Percentiles rank a stretch among this genome's conserved stretches.
Conservation (phyloP, 176 grass and related monocot species). For the Rhynchospora breviuscula region DNA sequence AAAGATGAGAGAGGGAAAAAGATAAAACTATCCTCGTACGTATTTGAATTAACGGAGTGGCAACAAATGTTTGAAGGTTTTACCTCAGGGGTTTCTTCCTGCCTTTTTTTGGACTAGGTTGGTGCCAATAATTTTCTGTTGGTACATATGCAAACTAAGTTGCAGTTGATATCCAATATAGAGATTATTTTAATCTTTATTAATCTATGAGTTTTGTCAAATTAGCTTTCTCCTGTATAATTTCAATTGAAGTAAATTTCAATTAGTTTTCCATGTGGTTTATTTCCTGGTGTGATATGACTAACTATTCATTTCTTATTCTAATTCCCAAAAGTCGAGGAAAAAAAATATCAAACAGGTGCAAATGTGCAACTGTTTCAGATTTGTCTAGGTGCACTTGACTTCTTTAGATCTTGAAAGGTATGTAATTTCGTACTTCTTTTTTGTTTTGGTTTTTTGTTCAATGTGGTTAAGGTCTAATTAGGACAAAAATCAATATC, state of each 20-base stretch:
- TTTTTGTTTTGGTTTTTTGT: not conserved
- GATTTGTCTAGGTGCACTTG: not conserved
- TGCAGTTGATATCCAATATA: not conserved
- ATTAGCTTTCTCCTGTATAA: not conserved
- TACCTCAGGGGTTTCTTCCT: not conserved
- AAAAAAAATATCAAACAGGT: not conserved
- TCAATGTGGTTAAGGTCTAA: not conserved
- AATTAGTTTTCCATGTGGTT: not conserved
- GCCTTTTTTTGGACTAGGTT: not conserved
- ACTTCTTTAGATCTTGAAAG: not conserved
- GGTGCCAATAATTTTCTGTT: not conserved
- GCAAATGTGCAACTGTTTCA: not conserved
- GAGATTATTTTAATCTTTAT: not conserved
- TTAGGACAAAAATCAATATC: not conserved
- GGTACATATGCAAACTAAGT: not conserved
- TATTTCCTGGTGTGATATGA: not conserved
- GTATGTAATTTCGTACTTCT: not conserved
- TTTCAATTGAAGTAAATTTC: not conserved
- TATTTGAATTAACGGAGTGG: not conserved
- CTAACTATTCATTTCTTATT: not conserved
- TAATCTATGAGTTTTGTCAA: not conserved
- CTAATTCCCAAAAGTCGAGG: not conserved
- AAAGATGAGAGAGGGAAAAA: not conserved
- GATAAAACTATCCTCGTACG: not conserved
- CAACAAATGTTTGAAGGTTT: no score